Conservation (phyloP, 2,329 filamentous ascomycete genomes). For the Diaporthe citrichinensis region DNA sequence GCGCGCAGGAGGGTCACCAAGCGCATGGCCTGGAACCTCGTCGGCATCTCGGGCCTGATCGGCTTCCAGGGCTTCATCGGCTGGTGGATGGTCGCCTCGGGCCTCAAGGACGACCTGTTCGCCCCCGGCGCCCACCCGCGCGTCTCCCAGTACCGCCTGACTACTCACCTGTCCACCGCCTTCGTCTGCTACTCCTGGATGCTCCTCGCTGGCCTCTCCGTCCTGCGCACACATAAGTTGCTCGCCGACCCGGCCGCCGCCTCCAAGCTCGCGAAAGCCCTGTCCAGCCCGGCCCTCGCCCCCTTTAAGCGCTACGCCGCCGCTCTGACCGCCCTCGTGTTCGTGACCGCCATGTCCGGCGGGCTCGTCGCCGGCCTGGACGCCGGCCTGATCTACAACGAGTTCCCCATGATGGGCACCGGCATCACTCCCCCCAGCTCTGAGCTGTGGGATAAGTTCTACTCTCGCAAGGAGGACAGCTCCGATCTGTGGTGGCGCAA, state of each 20-base stretch:
- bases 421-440: constrained; percentile 84
- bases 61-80: constrained; percentile 96
- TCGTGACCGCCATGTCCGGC: constrained; percentile 92
- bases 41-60: constrained; percentile 89
- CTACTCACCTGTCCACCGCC: constrained; percentile 89
- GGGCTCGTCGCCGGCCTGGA: constrained; percentile 95
- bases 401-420: constrained; percentile 95
- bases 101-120: constrained; percentile 95
- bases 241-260: constrained; percentile 76
- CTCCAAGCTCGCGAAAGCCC: constrained; percentile 69
- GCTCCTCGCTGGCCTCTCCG: constrained; percentile 88
- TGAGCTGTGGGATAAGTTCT: constrained; percentile 89
- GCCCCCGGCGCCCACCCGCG: constrained; percentile 90
- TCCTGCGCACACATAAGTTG: constrained; percentile 83
- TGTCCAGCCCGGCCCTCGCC: constrained; percentile 77
- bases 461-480: constrained; percentile 82
- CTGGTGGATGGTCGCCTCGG: constrained; percentile 99
- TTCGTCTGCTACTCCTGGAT: constrained; percentile 96
- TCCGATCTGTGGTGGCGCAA: constrained; percentile 97
- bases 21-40: constrained; percentile 82
- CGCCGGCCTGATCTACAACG: constrained; percentile 97
- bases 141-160: constrained; percentile 93
- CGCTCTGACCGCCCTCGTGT: constrained; percentile 81
- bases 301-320: constrained; percentile 81
- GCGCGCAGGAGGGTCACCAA: constrained; percentile 82